phyloP scores from a whole-genome alignment of 768 basidiomycete genomes.

The Russula compacta region DNA sequence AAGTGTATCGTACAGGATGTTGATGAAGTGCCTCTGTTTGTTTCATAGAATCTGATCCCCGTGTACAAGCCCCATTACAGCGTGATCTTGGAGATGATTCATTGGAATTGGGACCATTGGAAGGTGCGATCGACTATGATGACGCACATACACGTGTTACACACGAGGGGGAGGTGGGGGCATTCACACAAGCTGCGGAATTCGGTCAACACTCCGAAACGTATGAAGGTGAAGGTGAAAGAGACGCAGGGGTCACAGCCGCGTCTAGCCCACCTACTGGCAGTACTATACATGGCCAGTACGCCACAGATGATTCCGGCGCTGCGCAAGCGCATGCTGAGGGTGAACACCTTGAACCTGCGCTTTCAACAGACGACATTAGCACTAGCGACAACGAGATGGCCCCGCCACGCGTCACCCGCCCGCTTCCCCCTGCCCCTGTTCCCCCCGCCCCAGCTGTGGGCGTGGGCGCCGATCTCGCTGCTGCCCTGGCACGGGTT shows the following conservation, averaged over 20 bases:
- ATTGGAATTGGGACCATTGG: neutral
- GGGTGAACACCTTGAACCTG: neutral
- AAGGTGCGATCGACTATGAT: neutral
- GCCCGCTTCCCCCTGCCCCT: slow-evolving; percentile 29
- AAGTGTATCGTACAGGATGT: slow-evolving; percentile 16
- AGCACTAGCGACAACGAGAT: slow-evolving; percentile 21
- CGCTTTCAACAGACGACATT: slow-evolving; percentile 21
- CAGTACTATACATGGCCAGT: neutral
- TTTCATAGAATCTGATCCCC: slow-evolving; percentile 18
- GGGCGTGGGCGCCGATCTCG: neutral
- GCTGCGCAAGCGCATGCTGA: neutral
- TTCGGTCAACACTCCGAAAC: neutral
- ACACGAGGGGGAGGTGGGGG: slow-evolving; percentile 8
- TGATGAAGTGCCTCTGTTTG: slow-evolving; percentile 17
- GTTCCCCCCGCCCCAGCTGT: slow-evolving; percentile 24
- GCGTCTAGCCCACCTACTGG: neutral
- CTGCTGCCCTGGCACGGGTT: neutral
- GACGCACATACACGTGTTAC: slow-evolving; percentile 13
- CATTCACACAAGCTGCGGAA: neutral
- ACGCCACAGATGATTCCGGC: neutral
- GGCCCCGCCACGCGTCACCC: slow-evolving; percentile 27
- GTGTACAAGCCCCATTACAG: slow-evolving; percentile 8
- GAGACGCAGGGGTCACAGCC: neutral
- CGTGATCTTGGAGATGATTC: neutral
- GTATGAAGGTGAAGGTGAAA: neutral